Evolutionary conservation across 225 moss, liverwort and hornwort genomes (phyloP), one percentile per base, ranked within the genome.

Genomic region (Pleurozium schreberi): DNA sequence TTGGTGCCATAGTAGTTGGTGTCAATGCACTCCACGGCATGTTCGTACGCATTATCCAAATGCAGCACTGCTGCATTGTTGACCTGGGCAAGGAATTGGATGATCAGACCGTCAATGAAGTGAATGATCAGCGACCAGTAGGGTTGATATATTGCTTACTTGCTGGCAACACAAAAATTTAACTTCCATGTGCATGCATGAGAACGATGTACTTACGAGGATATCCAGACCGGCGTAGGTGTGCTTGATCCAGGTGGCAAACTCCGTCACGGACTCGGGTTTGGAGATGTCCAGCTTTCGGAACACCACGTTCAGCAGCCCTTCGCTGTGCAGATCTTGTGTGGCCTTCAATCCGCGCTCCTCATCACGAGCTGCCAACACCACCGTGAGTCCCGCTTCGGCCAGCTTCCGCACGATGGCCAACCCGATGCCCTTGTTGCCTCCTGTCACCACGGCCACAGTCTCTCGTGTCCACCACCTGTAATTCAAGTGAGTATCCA

Each of bases 31-130:
- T 77, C 55, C 55, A 55, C 53, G 38, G 77, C 77, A 77, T 77
- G 55, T 25, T 55, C 15, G 38, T 38, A 61, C 16, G 60, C 65
- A 10, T 83, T 43, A 38, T 55, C 85, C 30, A 78, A 38, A 88
- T 80, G 66, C 36, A 50, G 22, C 25, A 92, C 75, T n/a, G 89
- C 95, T 19, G 92, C 94, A 50, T 95, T 95, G 85, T 95, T 94
- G 80, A 93, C 84, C 94, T 94, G 89, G 77, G 42, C 88, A 90
- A 47, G 64, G 36, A 83, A 65, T 53, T 64, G 25, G 38, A 65
- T 38, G 36, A 63, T 25, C 36, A 64, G 23, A 25, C 8, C 14
- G 45, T 45, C 43, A 63, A 82, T 49, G 65, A 64, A 33, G 49
- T 49, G 26, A 83, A 49, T 65, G 2, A 81, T 75, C 58, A 75